Conservation (phyloP, 805 yeast genomes). For the Ogataea allantospora region DNA sequence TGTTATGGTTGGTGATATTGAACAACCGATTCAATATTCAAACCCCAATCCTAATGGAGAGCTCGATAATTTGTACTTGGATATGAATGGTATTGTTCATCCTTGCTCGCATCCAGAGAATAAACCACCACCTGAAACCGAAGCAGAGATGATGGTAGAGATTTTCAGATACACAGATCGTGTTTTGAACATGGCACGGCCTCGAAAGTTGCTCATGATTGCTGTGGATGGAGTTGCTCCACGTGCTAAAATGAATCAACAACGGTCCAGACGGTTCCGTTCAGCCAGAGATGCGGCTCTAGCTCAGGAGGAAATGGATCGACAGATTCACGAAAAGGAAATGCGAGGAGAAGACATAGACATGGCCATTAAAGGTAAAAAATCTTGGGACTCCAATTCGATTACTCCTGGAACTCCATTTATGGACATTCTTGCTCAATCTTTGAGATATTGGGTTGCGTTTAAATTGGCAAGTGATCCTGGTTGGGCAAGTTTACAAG, state of each 20-base stretch:
- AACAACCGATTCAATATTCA: slow-evolving; percentile 63
- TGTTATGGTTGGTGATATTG: slow-evolving; percentile 55
- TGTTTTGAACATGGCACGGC: slow-evolving; percentile 90
- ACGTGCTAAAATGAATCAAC: slow-evolving; percentile 97
- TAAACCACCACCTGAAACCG: slow-evolving; percentile 92
- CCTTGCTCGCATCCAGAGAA: slow-evolving; percentile 99
- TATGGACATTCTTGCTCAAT: slow-evolving; percentile 84
- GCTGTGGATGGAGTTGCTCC: slow-evolving; percentile 99
- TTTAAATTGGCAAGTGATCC: slow-evolving; percentile 86
- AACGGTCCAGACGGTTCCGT: slow-evolving; percentile 88
- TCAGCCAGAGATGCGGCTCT: slow-evolving; percentile 86
- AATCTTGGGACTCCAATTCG: slow-evolving; percentile 92
- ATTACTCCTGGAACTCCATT: slow-evolving; percentile 99
- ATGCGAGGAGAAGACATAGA: slow-evolving; percentile 74
- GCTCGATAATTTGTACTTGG: slow-evolving; percentile 86
- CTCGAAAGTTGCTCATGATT: slow-evolving; percentile 86
- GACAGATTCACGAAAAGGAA: slow-evolving; percentile 57
- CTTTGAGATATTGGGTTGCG: slow-evolving; percentile 88
- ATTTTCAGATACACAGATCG: slow-evolving; percentile 91
- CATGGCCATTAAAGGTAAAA: slow-evolving; percentile 66
- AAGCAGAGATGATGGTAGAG: slow-evolving; percentile 94
- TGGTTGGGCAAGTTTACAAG: slow-evolving; percentile 88
- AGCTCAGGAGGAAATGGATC: slow-evolving; percentile 68
- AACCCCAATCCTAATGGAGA: slow-evolving; percentile 94
- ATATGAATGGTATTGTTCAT: slow-evolving; percentile 99